Evolutionary conservation across 148 eudicot species (phyloP).

Genomic region (Cornus kousa): DNA sequence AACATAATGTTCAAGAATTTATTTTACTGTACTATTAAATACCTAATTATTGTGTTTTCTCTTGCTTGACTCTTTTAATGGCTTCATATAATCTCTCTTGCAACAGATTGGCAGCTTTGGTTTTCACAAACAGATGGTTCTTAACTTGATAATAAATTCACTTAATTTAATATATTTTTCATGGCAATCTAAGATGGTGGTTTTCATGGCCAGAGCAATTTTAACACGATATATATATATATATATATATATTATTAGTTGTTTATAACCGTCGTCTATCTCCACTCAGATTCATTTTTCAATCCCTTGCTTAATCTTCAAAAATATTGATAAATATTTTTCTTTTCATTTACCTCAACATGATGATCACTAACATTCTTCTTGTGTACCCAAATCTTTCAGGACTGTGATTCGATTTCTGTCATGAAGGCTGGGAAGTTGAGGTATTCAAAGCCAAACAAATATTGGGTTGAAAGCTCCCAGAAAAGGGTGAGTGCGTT

Average conservation of each 20-base stretch:
- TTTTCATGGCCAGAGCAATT: neutral
- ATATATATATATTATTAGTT: no score
- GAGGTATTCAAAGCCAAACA: constrained; percentile 52
- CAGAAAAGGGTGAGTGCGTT: neutral
- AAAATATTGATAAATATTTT: neutral
- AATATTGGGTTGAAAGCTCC: constrained; percentile 86
- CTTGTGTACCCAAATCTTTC: neutral
- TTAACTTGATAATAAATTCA: neutral
- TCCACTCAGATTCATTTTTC: neutral
- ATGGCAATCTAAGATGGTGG: no score
- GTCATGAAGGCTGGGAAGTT: constrained; percentile 69
- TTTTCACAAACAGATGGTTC: neutral
- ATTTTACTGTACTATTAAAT: no score
- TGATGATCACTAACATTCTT: neutral
- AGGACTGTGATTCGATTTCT: neutral
- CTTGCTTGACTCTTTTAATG: neutral
- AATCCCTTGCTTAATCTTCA: neutral
- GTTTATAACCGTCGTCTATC: neutral
- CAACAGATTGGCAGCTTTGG: neutral
- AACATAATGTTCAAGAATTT: no score
- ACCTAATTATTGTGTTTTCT: no score
- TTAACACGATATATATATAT: neutral
- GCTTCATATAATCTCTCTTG: neutral
- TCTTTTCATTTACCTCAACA: neutral
- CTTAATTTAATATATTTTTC: neutral